phyloP scores from a whole-genome alignment of 176 grass and related monocot genomes.

The Oryza brachyantha region DNA sequence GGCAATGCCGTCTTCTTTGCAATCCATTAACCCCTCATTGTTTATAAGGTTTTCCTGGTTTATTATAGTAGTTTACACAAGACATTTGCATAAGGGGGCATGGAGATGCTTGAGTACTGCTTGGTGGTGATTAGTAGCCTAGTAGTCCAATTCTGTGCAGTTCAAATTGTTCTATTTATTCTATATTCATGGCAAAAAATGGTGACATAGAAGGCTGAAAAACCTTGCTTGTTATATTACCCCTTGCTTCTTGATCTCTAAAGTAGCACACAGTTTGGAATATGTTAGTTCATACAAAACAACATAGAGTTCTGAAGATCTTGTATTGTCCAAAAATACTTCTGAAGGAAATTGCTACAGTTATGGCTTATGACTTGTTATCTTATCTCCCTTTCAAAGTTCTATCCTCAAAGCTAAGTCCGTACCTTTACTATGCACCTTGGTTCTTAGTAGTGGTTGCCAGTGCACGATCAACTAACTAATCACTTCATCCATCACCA shows the following conservation, averaged over 20 bases:
- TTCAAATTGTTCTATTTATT: background rate
- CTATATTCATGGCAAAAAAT: background rate
- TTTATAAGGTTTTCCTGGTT: background rate
- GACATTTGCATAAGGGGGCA: background rate
- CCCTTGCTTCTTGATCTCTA: background rate
- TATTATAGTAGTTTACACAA: background rate
- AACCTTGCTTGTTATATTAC: background rate
- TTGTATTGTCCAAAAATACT: no score
- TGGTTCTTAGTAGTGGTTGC: background rate
- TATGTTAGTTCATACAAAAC: background rate
- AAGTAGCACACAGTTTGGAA: background rate
- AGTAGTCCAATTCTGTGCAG: background rate
- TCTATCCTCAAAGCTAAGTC: background rate
- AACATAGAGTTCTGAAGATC: no score
- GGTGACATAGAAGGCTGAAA: background rate
- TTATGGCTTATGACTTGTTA: background rate
- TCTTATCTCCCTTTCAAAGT: background rate
- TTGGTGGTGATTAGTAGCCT: background rate
- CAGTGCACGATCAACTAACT: conserved; percentile 6
- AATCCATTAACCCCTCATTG: background rate
- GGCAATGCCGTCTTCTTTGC: background rate
- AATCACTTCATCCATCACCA: background rate
- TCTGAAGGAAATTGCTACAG: background rate
- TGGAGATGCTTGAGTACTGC: background rate
- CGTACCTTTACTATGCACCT: background rate